Percentiles rank a stretch among this genome's conserved stretches.
Evolutionary conservation across 805 yeast species (phyloP).

Genomic region (Yarrowia sp.): DNA sequence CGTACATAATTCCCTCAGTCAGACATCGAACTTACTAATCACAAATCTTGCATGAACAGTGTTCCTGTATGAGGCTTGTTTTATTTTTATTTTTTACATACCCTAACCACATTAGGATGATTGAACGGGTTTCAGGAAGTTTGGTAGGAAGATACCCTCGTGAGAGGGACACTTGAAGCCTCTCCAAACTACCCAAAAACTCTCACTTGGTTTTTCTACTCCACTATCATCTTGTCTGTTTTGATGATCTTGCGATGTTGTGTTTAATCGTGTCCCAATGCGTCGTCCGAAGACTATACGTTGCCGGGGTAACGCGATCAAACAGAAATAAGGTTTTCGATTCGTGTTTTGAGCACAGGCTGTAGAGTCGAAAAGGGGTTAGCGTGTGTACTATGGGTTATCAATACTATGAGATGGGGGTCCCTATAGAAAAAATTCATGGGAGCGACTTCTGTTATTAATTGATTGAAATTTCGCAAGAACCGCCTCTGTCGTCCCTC

Average conservation of each 20-base stretch:
- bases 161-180: too few relatives aligned
- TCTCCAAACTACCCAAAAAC: too few relatives aligned
- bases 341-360: not conserved
- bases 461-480: too few relatives aligned
- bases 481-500: not conserved
- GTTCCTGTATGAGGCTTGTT: not conserved
- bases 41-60: not conserved
- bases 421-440: too few relatives aligned
- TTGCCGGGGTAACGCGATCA: constrained; percentile 7
- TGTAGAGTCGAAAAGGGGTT: not conserved
- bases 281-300: not conserved
- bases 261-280: not conserved
- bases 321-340: not conserved
- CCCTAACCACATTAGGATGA: not conserved
- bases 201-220: too few relatives aligned
- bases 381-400: not conserved
- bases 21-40: not conserved
- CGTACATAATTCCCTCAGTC: not conserved
- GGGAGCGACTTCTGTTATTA: too few relatives aligned
- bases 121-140: not conserved
- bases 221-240: not conserved
- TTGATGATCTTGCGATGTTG: not conserved
- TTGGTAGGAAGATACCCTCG: too few relatives aligned
- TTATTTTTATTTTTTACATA: too few relatives aligned
- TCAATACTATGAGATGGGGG: not conserved